Base-by-base conservation (phyloP, 1,284 basidiomycete species). In the Mycena citricolor region DNA sequence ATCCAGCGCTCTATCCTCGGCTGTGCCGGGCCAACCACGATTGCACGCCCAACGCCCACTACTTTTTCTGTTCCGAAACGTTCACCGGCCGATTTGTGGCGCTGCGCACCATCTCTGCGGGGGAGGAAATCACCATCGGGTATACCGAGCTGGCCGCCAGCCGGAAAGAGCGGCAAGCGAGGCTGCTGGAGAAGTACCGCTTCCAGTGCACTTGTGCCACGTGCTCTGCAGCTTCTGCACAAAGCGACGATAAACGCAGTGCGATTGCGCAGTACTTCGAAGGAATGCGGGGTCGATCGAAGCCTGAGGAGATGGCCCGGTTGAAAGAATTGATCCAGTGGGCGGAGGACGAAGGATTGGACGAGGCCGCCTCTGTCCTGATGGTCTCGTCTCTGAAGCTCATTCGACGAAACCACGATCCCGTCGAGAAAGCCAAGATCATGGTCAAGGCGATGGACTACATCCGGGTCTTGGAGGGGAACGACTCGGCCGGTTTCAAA, bases 31-130 rank as follows among this genome's bases (percentile, higher is more conserved):
- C 64, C 40, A 71, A 73, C 52, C 71, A 73, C 54, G 69, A 65
- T 44, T 75, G 71, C 52, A 56, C 60, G 1, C 71, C 73, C 8
- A 74, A 74, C 49, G 67, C 70, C 7, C 49, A 57, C 23, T 71
- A 61, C 25, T 26, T 11, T 11, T 53, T 53, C 35, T 34, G 17
- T 29, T 12, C 6, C 6, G 32, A 32, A 6, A 45, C 32, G 10
- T 54, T 47, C 30, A 24, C 35, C 8, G 48, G 48, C 12, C 42
- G 35, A 8, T 16, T 54, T 2, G 13, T 22, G 17, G 52, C 52
- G 14, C 11, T 50, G n/a, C 47, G 45, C 11, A 13, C 25, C 8
- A 47, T 54, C 33, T 38, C 21, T 12, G 38, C n/a, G 4, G 52
- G 44, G 19, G 48, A 54, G 33, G 52, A 54, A 30, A 34, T 54